phyloP scores from a whole-genome alignment of 1,284 basidiomycete species.

The Meripilus lineatus region DNA sequence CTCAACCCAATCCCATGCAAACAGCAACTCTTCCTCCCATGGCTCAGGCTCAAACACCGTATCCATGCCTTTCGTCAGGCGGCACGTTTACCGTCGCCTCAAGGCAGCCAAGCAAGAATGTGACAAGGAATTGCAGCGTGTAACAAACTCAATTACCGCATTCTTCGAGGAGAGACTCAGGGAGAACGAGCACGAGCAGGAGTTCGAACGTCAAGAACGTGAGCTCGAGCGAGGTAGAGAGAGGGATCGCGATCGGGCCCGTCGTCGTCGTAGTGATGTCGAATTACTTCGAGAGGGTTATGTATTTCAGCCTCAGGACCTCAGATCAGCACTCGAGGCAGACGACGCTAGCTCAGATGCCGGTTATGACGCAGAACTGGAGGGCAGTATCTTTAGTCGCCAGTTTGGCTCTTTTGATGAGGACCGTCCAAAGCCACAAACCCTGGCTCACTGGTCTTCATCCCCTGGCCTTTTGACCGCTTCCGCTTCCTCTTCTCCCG shows the following conservation, averaged over 20 bases:
- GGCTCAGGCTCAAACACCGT: constrained; percentile 65
- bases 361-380: constrained; percentile 72
- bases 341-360: constrained; percentile 75
- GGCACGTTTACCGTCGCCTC: constrained; percentile 91
- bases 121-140: constrained; percentile 90
- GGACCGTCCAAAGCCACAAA: constrained; percentile 30
- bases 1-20: constrained; percentile 36
- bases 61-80: constrained; percentile 87
- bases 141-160: constrained; percentile 88
- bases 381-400: constrained; percentile 61
- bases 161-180: constrained; percentile 91
- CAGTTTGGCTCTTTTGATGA: constrained; percentile 64
- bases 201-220: constrained; percentile 58
- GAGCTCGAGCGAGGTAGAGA: constrained; percentile 42
- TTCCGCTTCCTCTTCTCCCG: constrained; percentile 61
- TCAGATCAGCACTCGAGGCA: constrained; percentile 48
- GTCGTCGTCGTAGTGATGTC: constrained; percentile 41
- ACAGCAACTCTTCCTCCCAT: constrained; percentile 32
- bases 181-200: constrained; percentile 60
- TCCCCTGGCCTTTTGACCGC: constrained; percentile 53
- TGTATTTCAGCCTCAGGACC: constrained; percentile 49
- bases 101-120: constrained; percentile 93
- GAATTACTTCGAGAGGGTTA: constrained; percentile 59
- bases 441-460: constrained; percentile 52
- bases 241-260: constrained; percentile 41